Base-by-base conservation (phyloP, 805 yeast genomes). In the Phaffomyces thermotolerans region DNA sequence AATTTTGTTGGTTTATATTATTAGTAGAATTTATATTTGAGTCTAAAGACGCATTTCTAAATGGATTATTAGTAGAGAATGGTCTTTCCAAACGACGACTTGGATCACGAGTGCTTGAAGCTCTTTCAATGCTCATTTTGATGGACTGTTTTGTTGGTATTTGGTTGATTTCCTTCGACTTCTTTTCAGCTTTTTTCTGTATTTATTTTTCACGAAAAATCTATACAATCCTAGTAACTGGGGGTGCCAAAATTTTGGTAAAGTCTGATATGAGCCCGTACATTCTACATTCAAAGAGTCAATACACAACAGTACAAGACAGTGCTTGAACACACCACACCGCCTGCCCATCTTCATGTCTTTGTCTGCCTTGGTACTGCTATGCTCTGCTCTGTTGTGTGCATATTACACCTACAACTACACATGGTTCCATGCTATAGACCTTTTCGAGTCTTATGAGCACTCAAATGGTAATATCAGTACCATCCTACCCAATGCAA, bases 61-160 rank as follows among this genome's bases (percentile, higher is more conserved):
- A 84, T n/a, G 91, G 91, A 52, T 84, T 84, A 59, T 80, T 80
- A 3, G 79, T 68, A 7, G 89, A 81, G 42, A 79, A 65, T 2
- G 70, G 73, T 50, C 72, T 64, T 30, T 36, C 36, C 22, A 22
- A 17, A 4, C 40, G 45, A 15, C 36, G 27, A n/a, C 22, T 4
- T n/a, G 43, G 23, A 36, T 15, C 41, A 45, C 3, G 45, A 40
- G 29, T 27, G 15, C 52, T 48, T 18, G 41, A 27, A 15, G 51
- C 41, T 46, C 56, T 48, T 38, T 52, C 53, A 12, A 52, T 33
- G 41, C 52, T 44, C 55, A 52, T 51, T 31, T 33, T 23, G 22
- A n/a, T 14, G 20, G 30, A 14, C 29, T 27, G 29, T 9, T 20
- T 20, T 4, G 14, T 13, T 27, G 13, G 29, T 27, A 9, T 27